Base-by-base conservation (phyloP, 768 basidiomycete genomes). In the Suillus americanus region DNA sequence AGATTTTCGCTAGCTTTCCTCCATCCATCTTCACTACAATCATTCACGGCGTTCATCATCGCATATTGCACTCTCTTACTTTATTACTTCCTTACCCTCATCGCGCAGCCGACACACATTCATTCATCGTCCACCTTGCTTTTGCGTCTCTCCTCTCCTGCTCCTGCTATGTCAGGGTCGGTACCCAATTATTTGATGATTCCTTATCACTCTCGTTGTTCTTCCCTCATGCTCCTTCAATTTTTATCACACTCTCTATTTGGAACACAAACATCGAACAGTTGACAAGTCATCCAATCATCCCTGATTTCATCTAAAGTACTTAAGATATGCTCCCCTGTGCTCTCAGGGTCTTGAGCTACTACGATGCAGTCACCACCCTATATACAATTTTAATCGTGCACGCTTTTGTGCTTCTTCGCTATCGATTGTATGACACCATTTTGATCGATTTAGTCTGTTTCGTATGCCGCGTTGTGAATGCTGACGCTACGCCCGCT, bases 401-500 rank as follows among this genome's bases (percentile, higher is more conserved):
- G 25, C 25, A 18, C 38, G 10, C 25, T 18, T 51, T 30, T 3
- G 55, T 46, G 61, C 16, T 28, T 59, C 57, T 41, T 30, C 9
- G 12, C 37, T 64, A 65, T 40, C 45, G 12, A 59, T 59, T 41
- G 40, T 59, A 41, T 13, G 40, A 41, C 12, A 28, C 57, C 25
- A 41, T 37, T 64, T 64, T 64, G 64, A 48, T 65, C 43, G 33
- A 65, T 33, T 25, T 64, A 65, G 28, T 66, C 43, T 54, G 53
- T 48, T 30, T 79, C 77, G 75, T 98, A 97, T 14, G 97, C 97
- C 57, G 94, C 89, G 70, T 90, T 93, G 83, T 99, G 97, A 71
- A 99, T 98, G 77, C 86, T 90, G 73, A 99, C 97, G 67, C 93
- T 95, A 59, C 97, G 84, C 37, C 97, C 97, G 67, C 94, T 95